Evolutionary conservation across 225 moss, liverwort and hornwort species (phyloP).

Genomic region (Marchantia polymorpha): DNA sequence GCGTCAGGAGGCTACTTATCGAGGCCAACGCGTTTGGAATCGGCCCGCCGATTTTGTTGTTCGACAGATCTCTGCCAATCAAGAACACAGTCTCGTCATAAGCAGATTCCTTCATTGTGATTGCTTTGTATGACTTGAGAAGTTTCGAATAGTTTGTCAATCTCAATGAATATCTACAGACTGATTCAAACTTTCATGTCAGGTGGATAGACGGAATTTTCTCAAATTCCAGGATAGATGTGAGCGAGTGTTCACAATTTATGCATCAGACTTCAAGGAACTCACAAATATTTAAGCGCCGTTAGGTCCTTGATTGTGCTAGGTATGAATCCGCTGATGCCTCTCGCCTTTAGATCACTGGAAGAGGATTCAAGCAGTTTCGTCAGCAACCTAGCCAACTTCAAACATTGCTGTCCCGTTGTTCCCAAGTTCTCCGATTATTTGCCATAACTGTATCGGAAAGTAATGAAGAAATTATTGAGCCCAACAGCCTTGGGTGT

Average conservation of each 20-base stretch:
- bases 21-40: background rate
- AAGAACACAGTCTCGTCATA: background rate
- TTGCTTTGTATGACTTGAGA: background rate
- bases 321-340: conserved; percentile 4
- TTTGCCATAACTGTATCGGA: too few relatives aligned
- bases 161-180: background rate
- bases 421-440: background rate
- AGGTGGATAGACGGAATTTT: background rate
- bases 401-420: background rate
- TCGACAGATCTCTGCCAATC: conserved; percentile 3
- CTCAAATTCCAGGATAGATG: background rate
- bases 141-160: background rate
- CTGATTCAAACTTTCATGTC: background rate
- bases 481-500: background rate
- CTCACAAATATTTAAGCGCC: conserved; percentile 1
- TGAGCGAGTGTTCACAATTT: background rate
- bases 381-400: conserved; percentile 1
- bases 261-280: background rate
- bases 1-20: background rate
- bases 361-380: background rate
- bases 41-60: conserved; percentile 4
- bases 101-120: background rate
- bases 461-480: background rate
- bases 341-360: background rate
- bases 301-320: background rate